These are phyloP conservation scores for Exophiala mesophila DNA, from an alignment of 2,329 filamentous ascomycete genomes.

Conservation along the genomic window DNA sequence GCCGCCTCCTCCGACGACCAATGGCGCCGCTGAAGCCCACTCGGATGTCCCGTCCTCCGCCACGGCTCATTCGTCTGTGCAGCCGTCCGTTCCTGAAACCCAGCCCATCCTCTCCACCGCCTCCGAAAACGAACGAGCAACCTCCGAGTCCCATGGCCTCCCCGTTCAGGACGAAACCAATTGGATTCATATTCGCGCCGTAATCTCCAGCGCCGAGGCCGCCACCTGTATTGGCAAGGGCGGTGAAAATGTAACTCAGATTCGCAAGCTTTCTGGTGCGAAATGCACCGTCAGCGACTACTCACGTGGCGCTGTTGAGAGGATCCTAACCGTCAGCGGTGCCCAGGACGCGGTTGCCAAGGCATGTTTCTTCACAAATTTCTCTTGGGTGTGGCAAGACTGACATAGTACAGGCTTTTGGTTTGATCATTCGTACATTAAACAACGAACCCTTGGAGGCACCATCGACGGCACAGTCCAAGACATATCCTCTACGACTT, in stretches of 20 bases:
- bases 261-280: slow-evolving; percentile 87
- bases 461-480: slow-evolving; percentile 86
- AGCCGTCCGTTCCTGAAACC: slow-evolving; percentile 42
- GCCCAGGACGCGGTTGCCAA: slow-evolving; percentile 95
- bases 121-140: slow-evolving; percentile 48
- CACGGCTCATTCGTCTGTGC: slow-evolving; percentile 8
- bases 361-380: slow-evolving; percentile 61
- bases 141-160: slow-evolving; percentile 36
- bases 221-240: slow-evolving; percentile 98
- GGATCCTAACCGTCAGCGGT: slow-evolving; percentile 94
- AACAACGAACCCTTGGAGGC: slow-evolving; percentile 93
- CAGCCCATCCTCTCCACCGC: slow-evolving; percentile 57
- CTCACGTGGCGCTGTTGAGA: slow-evolving; percentile 91
- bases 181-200: slow-evolving; percentile 95
- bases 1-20: slow-evolving; percentile 37
- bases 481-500: slow-evolving; percentile 93
- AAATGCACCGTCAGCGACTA: slow-evolving; percentile 99
- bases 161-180: slow-evolving; percentile 78
- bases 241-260: slow-evolving; percentile 96
- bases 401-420: slow-evolving; percentile 92
- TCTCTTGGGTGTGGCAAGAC: no score
- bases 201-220: slow-evolving; percentile 95
- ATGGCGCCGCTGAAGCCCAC: slow-evolving; percentile 55
- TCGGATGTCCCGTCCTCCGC: slow-evolving; percentile 51
- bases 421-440: slow-evolving; percentile 92